Evolutionary conservation across 1,284 basidiomycete genomes (phyloP).

Genomic region (Austroboletus rostrupii): DNA sequence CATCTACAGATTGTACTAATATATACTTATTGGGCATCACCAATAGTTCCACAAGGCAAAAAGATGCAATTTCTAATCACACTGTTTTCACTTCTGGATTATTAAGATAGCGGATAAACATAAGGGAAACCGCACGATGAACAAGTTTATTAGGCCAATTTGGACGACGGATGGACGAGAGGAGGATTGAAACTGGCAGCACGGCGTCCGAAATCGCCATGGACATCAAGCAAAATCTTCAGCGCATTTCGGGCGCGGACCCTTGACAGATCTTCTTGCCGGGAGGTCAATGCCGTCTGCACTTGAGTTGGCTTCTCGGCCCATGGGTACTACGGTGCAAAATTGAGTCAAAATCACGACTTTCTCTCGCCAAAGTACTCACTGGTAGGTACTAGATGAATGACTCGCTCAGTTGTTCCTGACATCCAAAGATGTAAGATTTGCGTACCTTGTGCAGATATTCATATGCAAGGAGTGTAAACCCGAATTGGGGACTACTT

Average conservation of each 20-base stretch:
- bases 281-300: constrained; percentile 67
- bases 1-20: constrained; percentile 3
- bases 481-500: constrained; percentile 87
- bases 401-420: not conserved
- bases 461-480: constrained; percentile 89
- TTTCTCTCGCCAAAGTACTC: constrained; percentile 32
- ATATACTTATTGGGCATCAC: constrained; percentile 4
- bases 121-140: constrained; percentile 2
- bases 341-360: constrained; percentile 4
- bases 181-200: constrained; percentile 34
- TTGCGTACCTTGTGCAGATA: constrained; percentile 64
- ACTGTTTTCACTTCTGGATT: constrained; percentile 11
- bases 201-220: constrained; percentile 75
- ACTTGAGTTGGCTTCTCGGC: constrained; percentile 59
- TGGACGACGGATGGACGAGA: constrained; percentile 33
- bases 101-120: constrained; percentile 20
- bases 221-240: constrained; percentile 80
- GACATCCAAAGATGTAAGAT: not conserved
- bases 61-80: constrained; percentile 5
- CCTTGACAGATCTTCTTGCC: constrained; percentile 79
- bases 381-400: constrained; percentile 62
- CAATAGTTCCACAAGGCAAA: constrained; percentile 2
- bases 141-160: constrained; percentile 24
- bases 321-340: constrained; percentile 65
- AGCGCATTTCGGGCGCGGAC: constrained; percentile 92